Evolutionary conservation across 2,329 filamentous ascomycete genomes (phyloP), one percentile per base, ranked within the genome.

Genomic region (Botrytis porri): DNA sequence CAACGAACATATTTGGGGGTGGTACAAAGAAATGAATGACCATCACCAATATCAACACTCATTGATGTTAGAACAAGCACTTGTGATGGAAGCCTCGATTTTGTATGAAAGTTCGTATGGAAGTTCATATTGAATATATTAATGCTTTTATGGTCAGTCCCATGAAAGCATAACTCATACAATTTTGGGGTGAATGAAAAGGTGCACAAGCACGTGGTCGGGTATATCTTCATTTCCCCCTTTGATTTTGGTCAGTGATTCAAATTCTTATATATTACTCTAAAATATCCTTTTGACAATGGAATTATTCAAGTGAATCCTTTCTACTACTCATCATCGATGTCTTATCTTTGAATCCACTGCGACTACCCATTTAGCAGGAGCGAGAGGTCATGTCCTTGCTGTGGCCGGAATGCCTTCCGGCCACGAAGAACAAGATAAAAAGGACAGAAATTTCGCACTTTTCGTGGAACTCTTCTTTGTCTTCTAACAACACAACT

Each of bases 391-490:
- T 69, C 75, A 67, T 74, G 75, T 67, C 66, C 73, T 73, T 73
- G 74, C 48, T 59, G 77, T 77, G 78, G 78, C 77, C 79, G 79
- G 79, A 78, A 73, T 70, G 48, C 22, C 69, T 78, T 79, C 79
- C 79, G 79, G 79, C 79, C 79, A 75, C 71, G 69, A 73, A 64
- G 73, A 75, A 66, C 72, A 71, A 69, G 45, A 61, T 77, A 79
- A 79, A 79, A 80, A 77, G 72, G 72, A 29, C 64, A 60, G 72
- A 76, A 75, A 71, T 76, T 62, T 73, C 73, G 72, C 74, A 41
- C 61, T 69, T 71, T 71, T 62, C 39, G 39, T 20, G 45, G 62
- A 74, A 63, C 63, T 65, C 73, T 72, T 74, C 76, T 74, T 78
- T 72, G 71, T 74, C 62, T 41, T 54, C 76, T 72, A 70, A 54